A percentile compares a stretch with the other conserved stretches of the same genome.
Evolutionary conservation across 768 basidiomycete species (phyloP).

Genomic region (Postia placenta): DNA sequence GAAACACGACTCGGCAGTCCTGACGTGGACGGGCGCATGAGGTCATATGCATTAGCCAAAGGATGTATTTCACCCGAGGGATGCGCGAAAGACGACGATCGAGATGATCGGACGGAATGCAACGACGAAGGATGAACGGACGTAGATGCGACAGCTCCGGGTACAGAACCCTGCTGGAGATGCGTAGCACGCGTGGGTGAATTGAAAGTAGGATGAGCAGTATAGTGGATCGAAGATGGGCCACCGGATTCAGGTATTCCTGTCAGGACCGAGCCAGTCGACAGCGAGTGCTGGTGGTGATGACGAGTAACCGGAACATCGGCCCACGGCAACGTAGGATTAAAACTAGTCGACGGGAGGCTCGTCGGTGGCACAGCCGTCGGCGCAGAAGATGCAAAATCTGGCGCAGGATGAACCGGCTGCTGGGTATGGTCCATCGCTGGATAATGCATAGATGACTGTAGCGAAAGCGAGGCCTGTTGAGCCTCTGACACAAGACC

Average conservation of each 20-base stretch:
- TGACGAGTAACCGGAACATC: conserved; percentile 12
- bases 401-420: background rate
- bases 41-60: conserved; percentile 8
- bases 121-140: conserved; percentile 14
- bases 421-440: background rate
- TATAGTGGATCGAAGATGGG: conserved; percentile 12
- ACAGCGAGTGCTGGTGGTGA: conserved; percentile 18
- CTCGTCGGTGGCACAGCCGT: background rate
- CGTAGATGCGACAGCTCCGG: conserved; percentile 6
- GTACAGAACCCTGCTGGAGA: conserved; percentile 15
- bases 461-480: conserved; percentile 7
- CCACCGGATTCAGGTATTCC: conserved; percentile 12
- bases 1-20: conserved; percentile 17
- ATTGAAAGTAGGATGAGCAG: conserved; percentile 9
- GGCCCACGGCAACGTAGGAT: conserved; percentile 10
- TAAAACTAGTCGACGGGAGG: conserved; percentile 7
- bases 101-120: conserved; percentile 19
- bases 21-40: conserved; percentile 23
- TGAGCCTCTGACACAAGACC: conserved; percentile 14
- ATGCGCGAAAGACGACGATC: conserved; percentile 27
- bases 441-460: background rate
- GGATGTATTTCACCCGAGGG: conserved; percentile 10
- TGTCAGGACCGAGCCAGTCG: conserved; percentile 12
- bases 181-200: conserved; percentile 21
- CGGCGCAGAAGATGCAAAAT: background rate